A percentile compares a stretch with the other conserved stretches of the same genome.
Evolutionary conservation across 495 filamentous ascomycete genomes (phyloP).

Genomic region (Arthonia radiata): DNA sequence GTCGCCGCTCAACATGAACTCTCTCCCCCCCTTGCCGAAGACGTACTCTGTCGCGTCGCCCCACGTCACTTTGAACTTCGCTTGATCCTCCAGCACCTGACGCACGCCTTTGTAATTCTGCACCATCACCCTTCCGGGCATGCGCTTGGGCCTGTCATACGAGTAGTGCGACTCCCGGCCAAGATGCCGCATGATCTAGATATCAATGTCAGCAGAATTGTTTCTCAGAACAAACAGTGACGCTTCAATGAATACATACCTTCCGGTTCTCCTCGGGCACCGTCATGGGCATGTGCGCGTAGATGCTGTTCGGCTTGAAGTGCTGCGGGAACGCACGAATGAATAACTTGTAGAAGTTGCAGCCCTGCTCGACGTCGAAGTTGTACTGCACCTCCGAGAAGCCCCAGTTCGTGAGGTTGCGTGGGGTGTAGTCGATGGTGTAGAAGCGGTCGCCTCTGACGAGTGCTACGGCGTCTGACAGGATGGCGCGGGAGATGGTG

Average conservation of each 20-base stretch:
- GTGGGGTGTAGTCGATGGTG: constrained; percentile 58
- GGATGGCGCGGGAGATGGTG: constrained; percentile 58
- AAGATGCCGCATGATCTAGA: constrained; percentile 51
- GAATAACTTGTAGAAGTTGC: constrained; percentile 67
- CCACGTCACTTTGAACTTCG: constrained; percentile 41
- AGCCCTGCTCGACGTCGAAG: constrained; percentile 49
- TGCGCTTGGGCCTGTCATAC: constrained; percentile 34
- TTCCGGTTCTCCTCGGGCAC: constrained; percentile 46
- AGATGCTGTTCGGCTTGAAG: constrained; percentile 58
- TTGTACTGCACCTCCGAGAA: constrained; percentile 34
- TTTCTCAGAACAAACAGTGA: too few species aligned
- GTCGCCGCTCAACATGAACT: constrained; percentile 32
- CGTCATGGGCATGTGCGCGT: constrained; percentile 75
- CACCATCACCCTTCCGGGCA: constrained; percentile 26
- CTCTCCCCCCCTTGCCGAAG: constrained; percentile 16
- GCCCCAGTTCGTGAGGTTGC: constrained; percentile 65
- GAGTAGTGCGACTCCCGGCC: constrained; percentile 45
- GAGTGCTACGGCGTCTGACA: constrained; percentile 69
- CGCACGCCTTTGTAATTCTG: constrained; percentile 35
- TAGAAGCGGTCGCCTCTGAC: constrained; percentile 76
- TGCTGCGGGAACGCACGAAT: constrained; percentile 55
- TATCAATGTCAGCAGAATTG: too few species aligned
- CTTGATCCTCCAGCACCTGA: constrained; percentile 31
- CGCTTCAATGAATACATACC: too few species aligned
- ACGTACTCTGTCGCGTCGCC: constrained; percentile 27